These are phyloP conservation scores for Closterium sp. DNA, from an alignment of 139 green algal genomes.

Conservation along the genomic window DNA sequence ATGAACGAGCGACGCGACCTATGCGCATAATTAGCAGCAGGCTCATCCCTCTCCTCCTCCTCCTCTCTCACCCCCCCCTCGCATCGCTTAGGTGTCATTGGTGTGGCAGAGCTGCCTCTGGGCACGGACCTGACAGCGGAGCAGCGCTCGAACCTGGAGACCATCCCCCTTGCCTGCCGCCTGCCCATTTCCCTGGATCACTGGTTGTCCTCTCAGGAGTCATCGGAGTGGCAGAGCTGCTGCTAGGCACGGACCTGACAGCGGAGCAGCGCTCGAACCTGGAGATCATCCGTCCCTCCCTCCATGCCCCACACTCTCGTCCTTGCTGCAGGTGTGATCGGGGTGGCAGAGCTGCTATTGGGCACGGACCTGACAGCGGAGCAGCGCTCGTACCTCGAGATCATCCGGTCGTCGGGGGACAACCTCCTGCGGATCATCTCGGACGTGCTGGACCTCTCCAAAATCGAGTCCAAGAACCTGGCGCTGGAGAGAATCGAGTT, in stretches of 20 bases:
- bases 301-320: neutral
- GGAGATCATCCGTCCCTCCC: slow-evolving; percentile 26
- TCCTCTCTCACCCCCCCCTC: neutral
- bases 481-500: slow-evolving; percentile 27
- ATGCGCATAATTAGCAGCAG: neutral
- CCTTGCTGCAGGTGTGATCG: slow-evolving; percentile 59
- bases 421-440: slow-evolving; percentile 35
- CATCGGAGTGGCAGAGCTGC: slow-evolving; percentile 62
- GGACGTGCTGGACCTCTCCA: slow-evolving; percentile 36
- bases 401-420: slow-evolving; percentile 43
- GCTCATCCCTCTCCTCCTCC: neutral
- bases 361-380: slow-evolving; percentile 58
- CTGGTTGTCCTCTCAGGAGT: slow-evolving; percentile 45
- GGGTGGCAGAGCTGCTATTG: slow-evolving; percentile 61
- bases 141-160: slow-evolving; percentile 52
- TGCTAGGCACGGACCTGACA: slow-evolving; percentile 56
- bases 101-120: slow-evolving; percentile 60
- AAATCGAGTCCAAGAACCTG: slow-evolving; percentile 37
- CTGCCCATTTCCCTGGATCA: neutral
- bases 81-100: slow-evolving; percentile 58
- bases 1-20: neutral
- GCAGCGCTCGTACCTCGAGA: slow-evolving; percentile 55
- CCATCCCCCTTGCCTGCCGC: neutral
- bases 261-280: slow-evolving; percentile 58
- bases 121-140: slow-evolving; percentile 60